phyloP scores from a whole-genome alignment of 2,329 filamentous ascomycete species.

The Aspergillus calidoustus region DNA sequence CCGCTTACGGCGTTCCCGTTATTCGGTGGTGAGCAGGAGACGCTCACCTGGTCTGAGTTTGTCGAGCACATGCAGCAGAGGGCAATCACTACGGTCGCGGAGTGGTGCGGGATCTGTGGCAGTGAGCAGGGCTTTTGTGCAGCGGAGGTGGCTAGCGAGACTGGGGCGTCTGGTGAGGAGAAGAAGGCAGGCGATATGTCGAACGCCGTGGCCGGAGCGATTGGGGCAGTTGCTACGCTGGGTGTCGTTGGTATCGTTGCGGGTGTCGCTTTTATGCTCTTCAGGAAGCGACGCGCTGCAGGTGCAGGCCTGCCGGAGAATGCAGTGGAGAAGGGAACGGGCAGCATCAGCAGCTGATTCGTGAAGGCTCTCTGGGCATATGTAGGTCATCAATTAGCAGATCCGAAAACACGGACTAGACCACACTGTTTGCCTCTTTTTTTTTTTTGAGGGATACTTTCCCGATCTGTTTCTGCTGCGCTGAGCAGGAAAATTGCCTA shows the following conservation, averaged over 20 bases:
- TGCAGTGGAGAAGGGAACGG: neutral
- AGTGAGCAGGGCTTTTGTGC: constrained; percentile 62
- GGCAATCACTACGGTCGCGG: constrained; percentile 62
- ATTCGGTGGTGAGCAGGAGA: constrained; percentile 58
- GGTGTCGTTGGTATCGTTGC: constrained; percentile 28
- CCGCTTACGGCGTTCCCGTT: constrained; percentile 59
- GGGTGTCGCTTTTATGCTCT: neutral
- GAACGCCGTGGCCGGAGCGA: constrained; percentile 73
- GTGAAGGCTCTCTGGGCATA: too few relatives aligned
- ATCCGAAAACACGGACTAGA: too few relatives aligned
- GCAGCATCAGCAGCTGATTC: constrained; percentile 2
- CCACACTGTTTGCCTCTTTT: too few relatives aligned
- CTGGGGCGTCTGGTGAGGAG: constrained; percentile 19
- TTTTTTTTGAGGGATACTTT: too few relatives aligned
- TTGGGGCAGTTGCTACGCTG: constrained; percentile 69
- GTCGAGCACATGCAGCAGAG: constrained; percentile 64
- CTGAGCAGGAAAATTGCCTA: too few relatives aligned
- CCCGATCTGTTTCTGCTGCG: too few relatives aligned
- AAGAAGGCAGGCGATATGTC: constrained; percentile 56
- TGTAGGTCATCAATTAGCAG: too few relatives aligned
- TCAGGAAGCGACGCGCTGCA: neutral
- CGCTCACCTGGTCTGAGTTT: constrained; percentile 72
- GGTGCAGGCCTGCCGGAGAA: neutral
- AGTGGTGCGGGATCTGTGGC: constrained; percentile 76
- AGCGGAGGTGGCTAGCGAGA: constrained; percentile 9